Conservation (phyloP, 495 filamentous ascomycete species). For the Neurospora terricola region DNA sequence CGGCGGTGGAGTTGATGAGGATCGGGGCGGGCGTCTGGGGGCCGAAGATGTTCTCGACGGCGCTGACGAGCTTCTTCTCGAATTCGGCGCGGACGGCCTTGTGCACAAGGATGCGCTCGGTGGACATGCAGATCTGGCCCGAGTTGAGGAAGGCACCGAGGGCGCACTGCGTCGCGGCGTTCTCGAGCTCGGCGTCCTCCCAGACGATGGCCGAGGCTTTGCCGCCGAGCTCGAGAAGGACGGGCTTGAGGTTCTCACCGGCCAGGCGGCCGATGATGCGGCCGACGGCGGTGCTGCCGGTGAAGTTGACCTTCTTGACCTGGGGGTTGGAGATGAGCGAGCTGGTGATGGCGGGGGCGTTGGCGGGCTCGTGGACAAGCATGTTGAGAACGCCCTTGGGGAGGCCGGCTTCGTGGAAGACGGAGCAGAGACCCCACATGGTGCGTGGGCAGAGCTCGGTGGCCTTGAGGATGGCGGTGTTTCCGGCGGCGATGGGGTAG, state of each 20-base stretch:
- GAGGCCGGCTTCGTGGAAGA: slow-evolving; percentile 66
- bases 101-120: slow-evolving; percentile 80
- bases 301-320: slow-evolving; percentile 60
- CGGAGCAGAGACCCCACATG: slow-evolving; percentile 60
- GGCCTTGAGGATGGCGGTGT: slow-evolving; percentile 49
- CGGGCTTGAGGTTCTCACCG: slow-evolving; percentile 56
- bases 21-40: slow-evolving; percentile 41
- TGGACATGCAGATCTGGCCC: slow-evolving; percentile 90
- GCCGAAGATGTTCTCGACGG: slow-evolving; percentile 41
- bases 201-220: slow-evolving; percentile 56
- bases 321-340: slow-evolving; percentile 44
- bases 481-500: slow-evolving; percentile 72
- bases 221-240: slow-evolving; percentile 59
- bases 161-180: slow-evolving; percentile 43
- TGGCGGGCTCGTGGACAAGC: slow-evolving; percentile 39
- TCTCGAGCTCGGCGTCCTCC: slow-evolving; percentile 53
- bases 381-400: slow-evolving; percentile 51
- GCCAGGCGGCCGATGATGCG: slow-evolving; percentile 47
- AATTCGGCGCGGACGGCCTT: slow-evolving; percentile 56
- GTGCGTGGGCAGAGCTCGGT: slow-evolving; percentile 65
- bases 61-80: slow-evolving; percentile 46
- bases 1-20: slow-evolving; percentile 50
- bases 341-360: slow-evolving; percentile 45
- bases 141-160: slow-evolving; percentile 46
- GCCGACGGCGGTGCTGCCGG: slow-evolving; percentile 50